These are phyloP conservation scores for Phylloporus sp. DNA, from an alignment of 768 basidiomycete genomes.

Conservation along the genomic window DNA sequence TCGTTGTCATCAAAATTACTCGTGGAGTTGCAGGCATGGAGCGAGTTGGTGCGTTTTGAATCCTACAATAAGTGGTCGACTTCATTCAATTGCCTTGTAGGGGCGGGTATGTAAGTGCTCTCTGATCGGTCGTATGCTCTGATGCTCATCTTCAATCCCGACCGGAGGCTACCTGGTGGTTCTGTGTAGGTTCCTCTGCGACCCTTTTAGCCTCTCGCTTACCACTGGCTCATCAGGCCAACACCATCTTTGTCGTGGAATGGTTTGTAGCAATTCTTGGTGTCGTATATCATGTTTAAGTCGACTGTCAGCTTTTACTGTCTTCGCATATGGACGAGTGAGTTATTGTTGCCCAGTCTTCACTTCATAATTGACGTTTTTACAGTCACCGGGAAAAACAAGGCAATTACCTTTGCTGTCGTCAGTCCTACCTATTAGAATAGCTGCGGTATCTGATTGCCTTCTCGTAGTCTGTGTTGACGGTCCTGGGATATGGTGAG, in stretches of 20 bases:
- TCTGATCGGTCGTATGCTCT: neutral
- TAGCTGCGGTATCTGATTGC: neutral
- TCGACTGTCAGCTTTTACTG: slow-evolving; percentile 11
- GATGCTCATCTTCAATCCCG: neutral
- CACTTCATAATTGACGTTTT: neutral
- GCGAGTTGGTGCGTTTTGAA: too few species aligned
- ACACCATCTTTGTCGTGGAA: neutral
- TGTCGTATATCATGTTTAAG: neutral
- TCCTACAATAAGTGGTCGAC: too few species aligned
- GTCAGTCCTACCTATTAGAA: slow-evolving; percentile 2
- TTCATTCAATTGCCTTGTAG: neutral
- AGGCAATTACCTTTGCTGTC: slow-evolving; percentile 2
- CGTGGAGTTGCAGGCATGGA: neutral
- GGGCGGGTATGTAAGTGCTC: slow-evolving; percentile 7
- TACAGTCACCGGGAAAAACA: slow-evolving; percentile 18
- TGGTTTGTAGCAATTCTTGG: neutral
- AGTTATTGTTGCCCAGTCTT: neutral
- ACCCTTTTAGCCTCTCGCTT: neutral
- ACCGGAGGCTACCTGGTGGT: neutral
- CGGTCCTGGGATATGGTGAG: neutral
- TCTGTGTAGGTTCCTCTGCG: neutral
- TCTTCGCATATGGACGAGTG: slow-evolving; percentile 13
- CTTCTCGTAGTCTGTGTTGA: neutral
- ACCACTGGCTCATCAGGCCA: neutral
- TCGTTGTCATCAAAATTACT: neutral